Base-by-base conservation (phyloP, 2,329 filamentous ascomycete species). In the Neofusicoccum parvum region DNA sequence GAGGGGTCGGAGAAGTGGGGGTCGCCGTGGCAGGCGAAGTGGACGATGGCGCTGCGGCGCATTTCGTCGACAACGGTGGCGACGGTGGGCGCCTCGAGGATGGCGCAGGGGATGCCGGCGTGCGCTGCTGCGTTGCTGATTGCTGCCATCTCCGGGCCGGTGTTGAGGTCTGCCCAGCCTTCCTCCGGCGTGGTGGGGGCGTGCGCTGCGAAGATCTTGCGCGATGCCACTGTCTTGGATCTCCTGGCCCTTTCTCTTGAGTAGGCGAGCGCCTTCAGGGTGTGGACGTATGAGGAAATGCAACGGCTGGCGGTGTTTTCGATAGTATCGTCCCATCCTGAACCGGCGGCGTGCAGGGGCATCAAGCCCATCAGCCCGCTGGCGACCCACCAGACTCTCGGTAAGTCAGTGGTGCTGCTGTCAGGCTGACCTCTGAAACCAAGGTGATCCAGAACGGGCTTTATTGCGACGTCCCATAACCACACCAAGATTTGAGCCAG, bases 21-120 rank as follows among this genome's bases (percentile, higher is more conserved):
- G 1, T 66, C 48, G 2, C 68, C 71, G 46, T 73, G 70, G 39
- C 70, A 71, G n/a, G 71, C 67, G 50, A 72, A 68, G 54, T 73
- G 66, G 64, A 56, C 65, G 59, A 66, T 67, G 59, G 54, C 66
- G 36, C 53, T 41, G 36, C 64, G 15, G 67, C 64, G 17, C 48
- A 63, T n/a, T 56, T 68, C 48, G 1, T 51, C 10, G 7, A 62
- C 59, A 17, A 49, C 48, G 6, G n/a, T 14, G 5, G n/a, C 20
- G 5, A 15, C 48, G 5, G 20, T 27, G 12, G 48, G 48, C 27
- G 11, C 15, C 6, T 14, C 12, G 7, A 50, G 48, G 5, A 27
- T 7, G 20, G n/a, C 14, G 27, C 20, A 17, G 48, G 48, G 5
- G 11, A 50, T 32, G 27, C 20, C 48, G 17, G 48, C 17, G 5